Conservation (phyloP, 805 yeast genomes). For the Schwanniomyces vanrijiae region DNA sequence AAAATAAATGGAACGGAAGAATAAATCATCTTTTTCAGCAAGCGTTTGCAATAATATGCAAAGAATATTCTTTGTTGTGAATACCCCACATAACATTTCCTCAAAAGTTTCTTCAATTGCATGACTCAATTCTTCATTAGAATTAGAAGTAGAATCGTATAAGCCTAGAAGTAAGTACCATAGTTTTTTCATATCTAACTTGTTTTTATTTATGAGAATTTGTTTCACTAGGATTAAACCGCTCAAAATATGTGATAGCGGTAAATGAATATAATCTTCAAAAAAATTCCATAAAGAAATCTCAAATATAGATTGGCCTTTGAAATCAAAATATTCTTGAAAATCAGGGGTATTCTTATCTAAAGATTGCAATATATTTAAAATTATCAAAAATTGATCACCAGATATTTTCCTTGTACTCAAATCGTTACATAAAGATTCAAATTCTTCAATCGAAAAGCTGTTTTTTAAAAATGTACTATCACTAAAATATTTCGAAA, state of each 20-base stretch:
- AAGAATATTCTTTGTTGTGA: conserved; percentile 20
- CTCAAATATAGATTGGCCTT: conserved; percentile 17
- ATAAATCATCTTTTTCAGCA: conserved; percentile 6
- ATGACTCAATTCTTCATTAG: conserved; percentile 17
- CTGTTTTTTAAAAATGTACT: conserved; percentile 5
- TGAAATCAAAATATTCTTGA: conserved; percentile 11
- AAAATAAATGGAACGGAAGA: conserved; percentile 13
- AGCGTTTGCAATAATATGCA: conserved; percentile 14
- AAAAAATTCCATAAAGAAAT: conserved; percentile 20
- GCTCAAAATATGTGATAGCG: conserved; percentile 16
- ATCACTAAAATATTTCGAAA: conserved; percentile 19
- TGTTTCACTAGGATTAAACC: conserved; percentile 40
- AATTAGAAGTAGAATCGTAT: conserved; percentile 9
- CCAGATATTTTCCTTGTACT: conserved; percentile 2
- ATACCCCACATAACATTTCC: conserved; percentile 29
- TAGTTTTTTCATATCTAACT: conserved; percentile 17
- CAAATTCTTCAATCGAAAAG: conserved; percentile 16
- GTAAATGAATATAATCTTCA: conserved; percentile 2
- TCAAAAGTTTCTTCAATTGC: conserved; percentile 31
- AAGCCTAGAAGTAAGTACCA: conserved; percentile 25
- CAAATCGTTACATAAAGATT: conserved; percentile 6
- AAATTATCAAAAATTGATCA: conserved; percentile 9
- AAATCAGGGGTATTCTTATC: conserved; percentile 12
- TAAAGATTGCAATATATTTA: conserved; percentile 16
- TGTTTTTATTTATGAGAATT: conserved; percentile 25